A percentile compares a stretch with the other conserved stretches of the same genome.
Conservation (phyloP, 768 basidiomycete genomes). For the Mycena rebaudengoi region DNA sequence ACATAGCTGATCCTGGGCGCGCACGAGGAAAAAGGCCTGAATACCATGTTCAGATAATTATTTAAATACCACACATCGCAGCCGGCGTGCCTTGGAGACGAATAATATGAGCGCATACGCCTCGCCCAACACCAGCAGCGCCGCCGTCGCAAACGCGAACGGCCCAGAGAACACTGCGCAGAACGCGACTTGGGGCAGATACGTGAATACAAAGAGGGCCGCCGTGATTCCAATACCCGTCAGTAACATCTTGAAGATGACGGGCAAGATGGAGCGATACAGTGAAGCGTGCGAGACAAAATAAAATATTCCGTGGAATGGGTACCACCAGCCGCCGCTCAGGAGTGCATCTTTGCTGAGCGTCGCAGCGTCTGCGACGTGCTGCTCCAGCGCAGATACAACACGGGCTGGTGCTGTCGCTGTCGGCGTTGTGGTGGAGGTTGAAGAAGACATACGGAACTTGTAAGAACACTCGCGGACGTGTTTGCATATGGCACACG, state of each 20-base stretch:
- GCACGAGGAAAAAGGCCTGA: conserved; percentile 44
- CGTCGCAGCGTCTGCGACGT: conserved; percentile 24
- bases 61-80: too few relatives aligned
- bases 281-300: conserved; percentile 46
- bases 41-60: too few relatives aligned
- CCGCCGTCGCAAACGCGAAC: conserved; percentile 64
- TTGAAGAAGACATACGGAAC: not conserved
- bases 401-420: too few relatives aligned
- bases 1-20: conserved; percentile 51
- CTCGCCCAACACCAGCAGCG: conserved; percentile 53
- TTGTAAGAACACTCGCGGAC: not conserved
- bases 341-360: conserved; percentile 41
- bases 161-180: conserved; percentile 71
- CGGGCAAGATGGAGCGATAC: conserved; percentile 44
- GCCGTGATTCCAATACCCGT: conserved; percentile 49
- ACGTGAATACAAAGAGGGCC: conserved; percentile 65
- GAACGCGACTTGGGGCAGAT: conserved; percentile 72
- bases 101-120: conserved; percentile 47
- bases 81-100: conserved; percentile 45
- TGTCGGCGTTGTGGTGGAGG: not conserved
- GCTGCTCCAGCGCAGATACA: not conserved
- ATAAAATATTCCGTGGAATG: conserved; percentile 46
- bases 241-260: conserved; percentile 48
- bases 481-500: not conserved
- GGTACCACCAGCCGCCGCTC: conserved; percentile 49